Percentiles rank a stretch among this genome's conserved stretches.
These are phyloP conservation scores for Brassica napus DNA, from an alignment of 345 rosid genomes.

Conservation along the genomic window DNA sequence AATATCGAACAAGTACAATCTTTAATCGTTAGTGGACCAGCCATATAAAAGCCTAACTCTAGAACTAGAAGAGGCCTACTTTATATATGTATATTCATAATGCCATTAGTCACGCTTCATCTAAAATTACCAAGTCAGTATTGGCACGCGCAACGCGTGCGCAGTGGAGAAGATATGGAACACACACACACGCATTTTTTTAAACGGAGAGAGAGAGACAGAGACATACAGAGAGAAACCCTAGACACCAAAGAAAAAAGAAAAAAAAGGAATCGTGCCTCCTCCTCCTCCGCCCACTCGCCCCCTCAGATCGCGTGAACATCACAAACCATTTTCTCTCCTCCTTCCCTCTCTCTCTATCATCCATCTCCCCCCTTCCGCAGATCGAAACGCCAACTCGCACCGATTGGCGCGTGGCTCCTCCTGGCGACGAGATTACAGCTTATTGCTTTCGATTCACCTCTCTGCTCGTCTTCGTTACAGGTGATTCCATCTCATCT, in stretches of 20 bases:
- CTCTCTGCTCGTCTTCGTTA: neutral
- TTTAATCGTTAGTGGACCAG: neutral
- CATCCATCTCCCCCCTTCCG: neutral
- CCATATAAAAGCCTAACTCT: constrained; percentile 16
- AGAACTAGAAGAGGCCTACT: neutral
- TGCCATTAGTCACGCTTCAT: constrained; percentile 27
- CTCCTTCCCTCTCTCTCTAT: constrained; percentile 3
- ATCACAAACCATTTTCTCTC: constrained; percentile 26
- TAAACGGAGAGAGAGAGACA: neutral
- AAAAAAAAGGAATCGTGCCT: neutral
- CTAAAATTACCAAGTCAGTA: constrained; percentile 6
- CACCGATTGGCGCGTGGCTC: constrained; percentile 42
- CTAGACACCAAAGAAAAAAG: constrained; percentile 14
- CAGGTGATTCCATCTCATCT: neutral
- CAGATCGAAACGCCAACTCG: constrained; percentile 45
- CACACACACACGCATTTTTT: neutral
- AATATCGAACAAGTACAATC: too few relatives aligned
- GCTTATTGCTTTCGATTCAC: neutral
- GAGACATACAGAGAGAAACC: constrained; percentile 28
- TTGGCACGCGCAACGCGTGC: constrained; percentile 45
- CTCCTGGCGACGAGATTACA: constrained; percentile 18
- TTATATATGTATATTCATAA: neutral
- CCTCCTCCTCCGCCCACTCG: constrained; percentile 43
- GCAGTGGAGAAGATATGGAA: constrained; percentile 10
- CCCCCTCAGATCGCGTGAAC: constrained; percentile 38